phyloP scores from a whole-genome alignment of 345 rosid genomes.

The Zanthoxylum bungeanum region DNA sequence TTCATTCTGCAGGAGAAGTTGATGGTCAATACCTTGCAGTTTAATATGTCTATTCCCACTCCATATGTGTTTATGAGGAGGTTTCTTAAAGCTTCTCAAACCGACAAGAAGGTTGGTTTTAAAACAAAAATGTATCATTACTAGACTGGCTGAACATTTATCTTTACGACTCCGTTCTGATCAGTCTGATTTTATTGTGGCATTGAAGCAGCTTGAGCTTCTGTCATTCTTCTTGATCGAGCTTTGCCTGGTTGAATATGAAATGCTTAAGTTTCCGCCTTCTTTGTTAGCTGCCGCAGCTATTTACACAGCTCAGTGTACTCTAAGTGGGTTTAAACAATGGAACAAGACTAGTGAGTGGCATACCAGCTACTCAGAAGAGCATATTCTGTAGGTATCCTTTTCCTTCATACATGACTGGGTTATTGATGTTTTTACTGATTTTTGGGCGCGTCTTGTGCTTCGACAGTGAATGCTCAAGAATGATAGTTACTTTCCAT shows the following conservation, averaged over 20 bases:
- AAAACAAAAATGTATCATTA: not conserved
- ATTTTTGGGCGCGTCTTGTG: not conserved
- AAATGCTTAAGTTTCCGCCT: constrained; percentile 60
- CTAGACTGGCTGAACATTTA: not conserved
- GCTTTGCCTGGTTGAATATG: constrained; percentile 66
- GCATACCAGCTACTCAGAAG: constrained; percentile 50
- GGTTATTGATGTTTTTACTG: not conserved
- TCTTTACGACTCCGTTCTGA: not conserved
- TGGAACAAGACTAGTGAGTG: constrained; percentile 62
- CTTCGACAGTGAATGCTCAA: constrained; percentile 68
- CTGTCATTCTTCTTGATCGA: constrained; percentile 67
- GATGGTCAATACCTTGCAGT: constrained; percentile 69
- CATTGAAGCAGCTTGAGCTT: constrained; percentile 64
- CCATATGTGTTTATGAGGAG: constrained; percentile 92
- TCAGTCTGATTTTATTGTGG: constrained; percentile 5
- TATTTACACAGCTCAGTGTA: constrained; percentile 59
- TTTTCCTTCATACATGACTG: not conserved
- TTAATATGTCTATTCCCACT: constrained; percentile 79
- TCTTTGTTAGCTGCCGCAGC: constrained; percentile 66
- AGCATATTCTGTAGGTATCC: constrained; percentile 43
- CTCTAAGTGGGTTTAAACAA: constrained; percentile 34
- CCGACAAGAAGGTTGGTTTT: constrained; percentile 69
- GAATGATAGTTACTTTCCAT: constrained; percentile 72
- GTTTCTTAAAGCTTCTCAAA: constrained; percentile 84
- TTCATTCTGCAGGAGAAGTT: constrained; percentile 66